Base-by-base conservation (phyloP, 2,329 filamentous ascomycete genomes). In the Dothideomycetidae sp. region DNA sequence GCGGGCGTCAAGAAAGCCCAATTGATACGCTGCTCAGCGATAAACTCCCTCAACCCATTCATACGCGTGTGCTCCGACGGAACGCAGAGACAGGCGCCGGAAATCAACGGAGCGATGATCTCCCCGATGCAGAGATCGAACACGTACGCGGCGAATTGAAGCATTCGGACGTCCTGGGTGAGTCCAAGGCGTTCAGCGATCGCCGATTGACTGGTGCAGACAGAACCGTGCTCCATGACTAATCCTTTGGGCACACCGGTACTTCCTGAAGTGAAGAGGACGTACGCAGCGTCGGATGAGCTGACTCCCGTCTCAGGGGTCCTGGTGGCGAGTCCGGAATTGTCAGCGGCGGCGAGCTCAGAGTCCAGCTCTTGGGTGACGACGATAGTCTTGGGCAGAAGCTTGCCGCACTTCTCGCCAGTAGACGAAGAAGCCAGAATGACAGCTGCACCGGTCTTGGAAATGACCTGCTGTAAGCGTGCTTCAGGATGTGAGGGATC, bases 401-500 rank as follows among this genome's bases (percentile, higher is more conserved):
- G 11, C 10, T 29, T 11, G 11, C 10, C n/a, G 21, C 21, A 26
- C 7, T 7, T n/a, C 7, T 26, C 21, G n/a, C 7, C 21, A 26
- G 7, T 26, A n/a, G 7, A 7, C 21, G 21, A n/a, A 26, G 21
- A 26, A 7, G 21, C 21, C 21, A 26, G n/a, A n/a, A n/a, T n/a
- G 7, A 26, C 21, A 7, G 7, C 7, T 26, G 21, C 21, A 3
- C 39, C 21, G 3, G 49, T 45, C 34, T 55, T 47, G 5, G 7
- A 7, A 26, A 26, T 26, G 21, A 26, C 21, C n/a, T 26, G 21
- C 23, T 45, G 40, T 3, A 53, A 45, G 11, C 53, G 48, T 15
- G 45, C 49, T 12, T 38, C 10, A 5, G 51, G 51, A 17, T 47
- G 42, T 4, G 43, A 46, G 11, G 46, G 40, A 31, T 54, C 52